Conservation (phyloP, 768 basidiomycete genomes). For the Epithele typhae region DNA sequence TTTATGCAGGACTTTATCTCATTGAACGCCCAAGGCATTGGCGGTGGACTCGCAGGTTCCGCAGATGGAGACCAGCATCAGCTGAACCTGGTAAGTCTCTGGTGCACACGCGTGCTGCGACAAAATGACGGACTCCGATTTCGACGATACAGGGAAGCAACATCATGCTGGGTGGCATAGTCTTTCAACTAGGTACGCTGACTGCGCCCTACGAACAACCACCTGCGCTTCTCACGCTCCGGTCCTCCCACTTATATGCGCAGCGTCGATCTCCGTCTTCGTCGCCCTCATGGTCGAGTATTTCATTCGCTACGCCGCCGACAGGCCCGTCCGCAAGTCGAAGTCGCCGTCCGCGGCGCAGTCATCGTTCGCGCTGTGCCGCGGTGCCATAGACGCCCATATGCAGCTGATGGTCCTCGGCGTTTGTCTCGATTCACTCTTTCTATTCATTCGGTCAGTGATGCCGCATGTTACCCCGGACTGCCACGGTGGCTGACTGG, state of each 20-base stretch:
- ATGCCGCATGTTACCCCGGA: no score
- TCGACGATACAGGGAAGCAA: conserved; percentile 33
- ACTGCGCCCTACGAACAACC: no score
- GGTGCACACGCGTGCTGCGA: no score
- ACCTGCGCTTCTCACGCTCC: no score
- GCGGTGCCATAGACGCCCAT: neutral
- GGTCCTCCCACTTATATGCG: no score
- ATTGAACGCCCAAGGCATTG: conserved; percentile 35
- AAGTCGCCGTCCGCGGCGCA: no score
- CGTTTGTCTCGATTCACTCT: neutral
- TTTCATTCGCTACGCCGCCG: no score
- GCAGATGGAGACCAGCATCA: conserved; percentile 9
- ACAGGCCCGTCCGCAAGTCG: no score
- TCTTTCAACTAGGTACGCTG: conserved; percentile 47
- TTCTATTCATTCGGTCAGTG: conserved; percentile 11
- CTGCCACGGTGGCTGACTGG: no score
- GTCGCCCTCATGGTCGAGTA: no score
- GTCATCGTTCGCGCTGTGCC: neutral
- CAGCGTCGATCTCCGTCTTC: no score
- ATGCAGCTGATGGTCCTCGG: conserved; percentile 4
- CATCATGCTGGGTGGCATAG: conserved; percentile 61
- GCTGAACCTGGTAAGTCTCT: no score
- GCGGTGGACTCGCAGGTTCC: conserved; percentile 28
- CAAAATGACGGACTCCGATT: conserved; percentile 8
- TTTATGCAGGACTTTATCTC: conserved; percentile 29